Evolutionary conservation across 495 filamentous ascomycete genomes (phyloP), one percentile per base, ranked within the genome.

Genomic region (Cercophora samala): DNA sequence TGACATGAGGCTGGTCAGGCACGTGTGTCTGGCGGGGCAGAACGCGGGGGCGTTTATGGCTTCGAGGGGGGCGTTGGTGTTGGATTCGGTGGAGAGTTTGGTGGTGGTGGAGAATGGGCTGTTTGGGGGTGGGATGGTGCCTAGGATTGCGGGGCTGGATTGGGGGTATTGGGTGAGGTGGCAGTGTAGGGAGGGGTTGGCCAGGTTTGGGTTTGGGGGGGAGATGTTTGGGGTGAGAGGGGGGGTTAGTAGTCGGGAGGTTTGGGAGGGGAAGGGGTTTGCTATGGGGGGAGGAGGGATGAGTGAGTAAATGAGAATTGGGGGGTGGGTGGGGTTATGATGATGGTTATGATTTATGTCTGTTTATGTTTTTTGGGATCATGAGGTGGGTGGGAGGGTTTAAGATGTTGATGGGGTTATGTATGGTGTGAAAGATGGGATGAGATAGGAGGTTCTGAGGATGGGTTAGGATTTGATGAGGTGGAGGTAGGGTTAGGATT

Each of bases 161-260:
- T 70, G 62, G 61, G 46, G n/a, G n/a, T 54, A 65, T 19, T 70
- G 68, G 68, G 25, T 65, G 18, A 9, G 29, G 4, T 65, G 64
- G 68, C 64, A 70, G 62, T 56, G 23, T 26, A 21, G 42, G 25
- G 13, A 24, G 51, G 62, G 58, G n/a, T 53, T n/a, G 4, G 67
- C 67, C 22, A 63, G 53, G 22, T 69, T 59, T 63, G 58, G 52
- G 24, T 59, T 65, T n/a, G 64, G 56, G 23, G 51, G 58, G 21
- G 67, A 62, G 26, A 1, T 13, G 21, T 60, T 25, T 25, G n/a
- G 21, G 5, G 60, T 21, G 32, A 11, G 32, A 46, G 29, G 60
- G 19, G 29, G 60, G 26, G 60, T 18, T 21, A 46, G 25, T 21
- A 29, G 29, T 8, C 6, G 37, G 37, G 37, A 46, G 37, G 13